Percentiles rank a stretch among this genome's conserved stretches.
These are phyloP conservation scores for Myxozyma mucilagina DNA, from an alignment of 805 yeast genomes.

Conservation along the genomic window DNA sequence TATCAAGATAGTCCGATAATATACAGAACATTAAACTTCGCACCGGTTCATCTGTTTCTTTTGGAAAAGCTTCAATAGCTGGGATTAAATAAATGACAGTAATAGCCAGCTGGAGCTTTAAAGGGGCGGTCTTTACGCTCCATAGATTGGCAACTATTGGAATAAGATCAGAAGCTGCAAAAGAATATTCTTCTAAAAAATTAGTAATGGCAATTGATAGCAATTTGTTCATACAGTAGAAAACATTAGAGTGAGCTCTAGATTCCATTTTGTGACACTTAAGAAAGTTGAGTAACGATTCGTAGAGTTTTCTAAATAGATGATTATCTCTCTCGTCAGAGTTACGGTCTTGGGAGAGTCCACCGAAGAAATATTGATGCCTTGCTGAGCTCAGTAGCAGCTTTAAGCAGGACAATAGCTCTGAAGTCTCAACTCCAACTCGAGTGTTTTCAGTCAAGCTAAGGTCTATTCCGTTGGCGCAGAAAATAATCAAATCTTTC, in stretches of 20 bases:
- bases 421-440: slow-evolving; percentile 44
- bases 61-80: not conserved
- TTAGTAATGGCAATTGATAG: slow-evolving; percentile 4
- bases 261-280: slow-evolving; percentile 10
- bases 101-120: slow-evolving; percentile 19
- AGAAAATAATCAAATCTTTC: slow-evolving; percentile 12
- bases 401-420: slow-evolving; percentile 16
- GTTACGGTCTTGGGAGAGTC: not conserved
- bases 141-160: slow-evolving; percentile 13
- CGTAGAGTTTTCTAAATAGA: not conserved
- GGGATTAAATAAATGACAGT: slow-evolving; percentile 13
- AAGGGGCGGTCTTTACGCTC: slow-evolving; percentile 2
- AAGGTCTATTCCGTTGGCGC: slow-evolving; percentile 6
- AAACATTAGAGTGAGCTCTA: slow-evolving; percentile 9
- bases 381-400: slow-evolving; percentile 7
- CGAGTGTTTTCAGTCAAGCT: slow-evolving; percentile 2
- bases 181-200: not conserved
- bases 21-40: slow-evolving; percentile 1
- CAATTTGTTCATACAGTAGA: slow-evolving; percentile 9
- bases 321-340: not conserved
- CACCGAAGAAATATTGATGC: not conserved
- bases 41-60: slow-evolving; percentile 2
- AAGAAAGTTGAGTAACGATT: slow-evolving; percentile 11
- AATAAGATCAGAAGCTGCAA: not conserved
- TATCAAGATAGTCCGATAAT: slow-evolving; percentile 13